phyloP scores from a whole-genome alignment of 768 basidiomycete genomes.

The Russula brevipes region DNA sequence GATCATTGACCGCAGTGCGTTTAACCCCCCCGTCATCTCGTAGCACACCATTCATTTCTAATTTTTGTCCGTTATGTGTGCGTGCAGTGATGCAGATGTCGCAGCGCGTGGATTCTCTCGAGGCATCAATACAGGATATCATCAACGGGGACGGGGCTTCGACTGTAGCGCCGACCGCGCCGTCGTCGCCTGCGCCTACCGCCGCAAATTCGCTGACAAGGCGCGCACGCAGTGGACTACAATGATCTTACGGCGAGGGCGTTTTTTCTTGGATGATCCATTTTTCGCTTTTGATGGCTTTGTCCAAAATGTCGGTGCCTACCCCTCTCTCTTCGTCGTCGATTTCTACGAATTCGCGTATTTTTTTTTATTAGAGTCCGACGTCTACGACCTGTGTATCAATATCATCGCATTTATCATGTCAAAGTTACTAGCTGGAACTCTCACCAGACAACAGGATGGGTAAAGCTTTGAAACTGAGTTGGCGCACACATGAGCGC shows the following conservation, averaged over 20 bases:
- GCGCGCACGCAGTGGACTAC: conserved; percentile 10
- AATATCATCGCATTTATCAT: background rate
- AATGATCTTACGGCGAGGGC: background rate
- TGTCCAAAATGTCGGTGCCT: background rate
- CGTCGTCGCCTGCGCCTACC: conserved; percentile 48
- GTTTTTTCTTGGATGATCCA: background rate
- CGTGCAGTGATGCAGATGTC: conserved; percentile 88
- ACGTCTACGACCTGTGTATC: background rate
- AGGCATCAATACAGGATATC: conserved; percentile 87
- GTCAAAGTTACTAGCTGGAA: background rate
- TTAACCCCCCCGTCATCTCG: background rate
- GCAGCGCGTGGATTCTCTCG: conserved; percentile 80
- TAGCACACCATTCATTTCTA: background rate
- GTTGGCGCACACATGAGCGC: too few relatives aligned
- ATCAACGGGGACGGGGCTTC: conserved; percentile 63
- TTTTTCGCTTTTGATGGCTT: background rate
- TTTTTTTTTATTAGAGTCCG: background rate
- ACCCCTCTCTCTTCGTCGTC: too few relatives aligned
- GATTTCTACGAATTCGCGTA: too few relatives aligned
- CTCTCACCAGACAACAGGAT: background rate
- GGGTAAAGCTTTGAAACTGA: too few relatives aligned
- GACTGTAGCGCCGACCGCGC: conserved; percentile 40
- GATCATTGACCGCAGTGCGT: conserved; percentile 78
- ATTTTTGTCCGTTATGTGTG: background rate
- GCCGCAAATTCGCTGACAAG: conserved; percentile 1